Evolutionary conservation across 148 eudicot species (phyloP).

Genomic region (Persicaria maculosa): DNA sequence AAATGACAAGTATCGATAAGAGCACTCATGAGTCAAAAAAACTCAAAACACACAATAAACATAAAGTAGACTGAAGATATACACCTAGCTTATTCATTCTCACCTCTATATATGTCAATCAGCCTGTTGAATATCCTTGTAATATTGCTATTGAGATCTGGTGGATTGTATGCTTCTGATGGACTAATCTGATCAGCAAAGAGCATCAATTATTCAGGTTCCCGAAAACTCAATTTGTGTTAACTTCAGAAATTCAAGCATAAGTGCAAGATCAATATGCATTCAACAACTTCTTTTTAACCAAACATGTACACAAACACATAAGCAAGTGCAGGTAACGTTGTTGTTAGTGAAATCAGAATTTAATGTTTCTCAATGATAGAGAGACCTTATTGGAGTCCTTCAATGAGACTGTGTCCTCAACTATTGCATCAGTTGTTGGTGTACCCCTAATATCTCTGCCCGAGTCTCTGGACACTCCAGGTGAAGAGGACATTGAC

Average conservation of each 20-base stretch:
- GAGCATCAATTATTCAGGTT: background rate
- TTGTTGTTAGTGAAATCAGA: background rate
- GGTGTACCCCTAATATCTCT: constrained; percentile 22
- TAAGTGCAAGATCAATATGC: background rate
- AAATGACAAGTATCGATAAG: background rate
- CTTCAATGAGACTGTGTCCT: constrained; percentile 19
- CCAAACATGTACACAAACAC: background rate
- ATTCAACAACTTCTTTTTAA: background rate
- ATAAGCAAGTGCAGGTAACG: background rate
- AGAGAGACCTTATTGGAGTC: constrained; percentile 23
- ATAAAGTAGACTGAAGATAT: constrained; percentile 5
- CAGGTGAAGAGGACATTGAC: constrained; percentile 30
- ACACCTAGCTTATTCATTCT: background rate
- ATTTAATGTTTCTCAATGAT: constrained; percentile 6
- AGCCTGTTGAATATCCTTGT: constrained; percentile 79
- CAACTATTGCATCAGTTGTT: constrained; percentile 17
- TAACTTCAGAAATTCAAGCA: background rate
- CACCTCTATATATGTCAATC: constrained; percentile 81
- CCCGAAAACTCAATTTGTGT: background rate
- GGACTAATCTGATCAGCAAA: constrained; percentile 35
- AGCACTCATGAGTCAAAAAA: background rate
- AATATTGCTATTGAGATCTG: constrained; percentile 71
- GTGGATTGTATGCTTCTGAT: constrained; percentile 55
- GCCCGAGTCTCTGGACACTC: constrained; percentile 21
- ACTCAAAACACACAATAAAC: background rate